Conservation (phyloP, 176 grass and related monocot species). For the Oryza longistaminata region DNA sequence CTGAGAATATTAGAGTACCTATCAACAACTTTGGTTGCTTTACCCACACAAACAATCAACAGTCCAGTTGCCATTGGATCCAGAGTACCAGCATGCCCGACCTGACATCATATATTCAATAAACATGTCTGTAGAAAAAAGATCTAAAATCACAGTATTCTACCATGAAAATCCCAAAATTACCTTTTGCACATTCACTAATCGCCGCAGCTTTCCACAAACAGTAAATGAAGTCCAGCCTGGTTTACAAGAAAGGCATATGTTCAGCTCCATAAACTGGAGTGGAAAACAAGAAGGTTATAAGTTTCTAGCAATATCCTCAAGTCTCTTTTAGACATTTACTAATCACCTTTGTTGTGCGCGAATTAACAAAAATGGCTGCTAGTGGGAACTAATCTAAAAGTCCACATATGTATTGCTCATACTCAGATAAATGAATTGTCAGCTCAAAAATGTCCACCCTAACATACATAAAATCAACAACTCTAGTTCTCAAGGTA, state of each 20-base stretch:
- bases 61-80: conserved; percentile 96
- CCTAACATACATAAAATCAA: neutral
- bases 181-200: conserved; percentile 97
- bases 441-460: neutral
- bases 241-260: conserved; percentile 37
- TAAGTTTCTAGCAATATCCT: neutral
- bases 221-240: conserved; percentile 99
- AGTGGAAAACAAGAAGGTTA: neutral
- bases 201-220: conserved; percentile 86
- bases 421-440: neutral
- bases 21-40: conserved; percentile 97
- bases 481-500: neutral
- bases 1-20: conserved; percentile 50
- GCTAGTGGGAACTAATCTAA: neutral
- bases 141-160: neutral
- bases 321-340: neutral
- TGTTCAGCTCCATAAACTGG: conserved; percentile 17
- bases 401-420: neutral
- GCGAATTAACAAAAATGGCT: neutral
- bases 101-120: conserved; percentile 46
- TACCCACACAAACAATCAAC: conserved; percentile 92
- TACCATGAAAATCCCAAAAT: neutral
- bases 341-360: neutral
- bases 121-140: neutral
- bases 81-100: conserved; percentile 93